phyloP scores from a whole-genome alignment of 805 yeast genomes.

The Cyberlindnera japonica region DNA sequence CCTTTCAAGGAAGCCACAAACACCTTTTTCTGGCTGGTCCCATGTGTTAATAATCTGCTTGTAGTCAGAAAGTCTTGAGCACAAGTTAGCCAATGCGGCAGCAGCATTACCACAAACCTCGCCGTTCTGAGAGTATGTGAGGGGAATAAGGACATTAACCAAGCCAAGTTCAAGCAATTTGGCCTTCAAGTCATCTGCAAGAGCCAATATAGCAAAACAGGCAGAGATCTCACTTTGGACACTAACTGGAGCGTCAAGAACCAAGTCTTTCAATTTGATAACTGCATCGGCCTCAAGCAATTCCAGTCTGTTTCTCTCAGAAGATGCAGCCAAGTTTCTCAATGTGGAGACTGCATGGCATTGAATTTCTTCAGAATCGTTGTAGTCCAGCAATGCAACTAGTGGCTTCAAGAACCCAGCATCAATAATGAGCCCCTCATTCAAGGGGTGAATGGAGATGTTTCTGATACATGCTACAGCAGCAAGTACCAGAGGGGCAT shows the following conservation, averaged over 20 bases:
- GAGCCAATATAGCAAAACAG: constrained; percentile 92
- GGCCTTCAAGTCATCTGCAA: constrained; percentile 91
- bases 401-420: constrained; percentile 94
- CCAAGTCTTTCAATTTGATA: constrained; percentile 84
- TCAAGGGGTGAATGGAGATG: constrained; percentile 92
- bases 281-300: constrained; percentile 95
- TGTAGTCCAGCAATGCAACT: constrained; percentile 76
- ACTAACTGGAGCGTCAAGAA: constrained; percentile 78
- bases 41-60: constrained; percentile 74
- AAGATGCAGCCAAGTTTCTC: constrained; percentile 92
- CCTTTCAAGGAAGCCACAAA: constrained; percentile 74
- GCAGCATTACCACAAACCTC: constrained; percentile 99
- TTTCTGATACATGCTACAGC: constrained; percentile 98
- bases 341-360: constrained; percentile 97
- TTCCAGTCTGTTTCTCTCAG: constrained; percentile 88
- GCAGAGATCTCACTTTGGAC: constrained; percentile 97
- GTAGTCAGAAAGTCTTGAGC: constrained; percentile 86
- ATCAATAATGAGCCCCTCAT: constrained; percentile 92
- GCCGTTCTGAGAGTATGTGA: constrained; percentile 80
- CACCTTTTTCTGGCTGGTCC: constrained; percentile 79
- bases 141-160: constrained; percentile 83
- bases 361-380: constrained; percentile 92
- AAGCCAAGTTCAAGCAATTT: constrained; percentile 80
- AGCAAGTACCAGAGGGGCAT: constrained; percentile 89
- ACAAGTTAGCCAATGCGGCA: constrained; percentile 93